Conservation (phyloP, 768 basidiomycete species). For the Cystofilobasidium capitatum region DNA sequence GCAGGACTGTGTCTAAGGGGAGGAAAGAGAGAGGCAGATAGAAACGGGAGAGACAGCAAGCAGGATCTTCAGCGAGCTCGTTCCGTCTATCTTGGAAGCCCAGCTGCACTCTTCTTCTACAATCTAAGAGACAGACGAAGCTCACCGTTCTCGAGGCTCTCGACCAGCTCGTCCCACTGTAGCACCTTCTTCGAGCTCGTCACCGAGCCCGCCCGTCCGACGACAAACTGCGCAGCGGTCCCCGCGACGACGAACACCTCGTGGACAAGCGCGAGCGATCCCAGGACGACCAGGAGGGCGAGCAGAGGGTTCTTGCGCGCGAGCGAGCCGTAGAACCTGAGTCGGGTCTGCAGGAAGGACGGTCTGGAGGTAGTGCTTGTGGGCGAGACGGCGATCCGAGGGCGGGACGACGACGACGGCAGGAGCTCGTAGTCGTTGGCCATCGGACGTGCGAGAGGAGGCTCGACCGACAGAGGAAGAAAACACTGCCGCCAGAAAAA, state of each 20-base stretch:
- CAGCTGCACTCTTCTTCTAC: background rate
- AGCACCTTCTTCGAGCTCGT: background rate
- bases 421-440: constrained; percentile 1
- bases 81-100: background rate
- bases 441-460: background rate
- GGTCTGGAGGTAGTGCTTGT: background rate
- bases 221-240: background rate
- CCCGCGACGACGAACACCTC: background rate
- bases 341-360: background rate
- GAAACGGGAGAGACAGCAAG: background rate
- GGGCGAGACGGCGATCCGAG: background rate
- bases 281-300: background rate
- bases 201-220: too few relatives aligned
- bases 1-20: background rate
- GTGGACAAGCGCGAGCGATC: background rate
- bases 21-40: background rate
- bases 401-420: background rate
- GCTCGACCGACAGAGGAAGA: too few relatives aligned
- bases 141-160: background rate
- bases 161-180: background rate
- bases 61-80: background rate
- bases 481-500: too few relatives aligned
- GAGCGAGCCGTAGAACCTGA: background rate
- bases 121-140: background rate
- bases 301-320: background rate